A percentile compares a stretch with the other conserved stretches of the same genome.
These are phyloP conservation scores for Echium plantagineum DNA, from an alignment of 257 asterid species.

Conservation along the genomic window DNA sequence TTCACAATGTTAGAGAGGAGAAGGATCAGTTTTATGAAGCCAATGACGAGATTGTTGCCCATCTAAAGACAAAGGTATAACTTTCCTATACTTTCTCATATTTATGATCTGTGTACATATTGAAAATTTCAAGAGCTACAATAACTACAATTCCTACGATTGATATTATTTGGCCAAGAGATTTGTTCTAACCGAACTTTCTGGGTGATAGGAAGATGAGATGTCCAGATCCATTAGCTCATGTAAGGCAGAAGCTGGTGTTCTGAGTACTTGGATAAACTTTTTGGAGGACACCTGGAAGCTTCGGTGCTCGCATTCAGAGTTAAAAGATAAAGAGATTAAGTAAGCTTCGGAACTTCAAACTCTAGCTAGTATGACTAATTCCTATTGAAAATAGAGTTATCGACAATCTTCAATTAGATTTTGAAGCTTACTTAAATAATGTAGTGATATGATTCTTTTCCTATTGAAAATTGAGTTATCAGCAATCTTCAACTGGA, in stretches of 20 bases:
- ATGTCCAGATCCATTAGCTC: slow-evolving; percentile 52
- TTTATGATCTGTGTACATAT: neutral
- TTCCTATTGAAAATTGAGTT: slow-evolving; percentile 2
- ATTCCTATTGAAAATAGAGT: too few species aligned
- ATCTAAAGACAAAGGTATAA: slow-evolving; percentile 69
- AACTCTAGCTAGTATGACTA: neutral
- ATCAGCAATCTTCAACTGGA: neutral
- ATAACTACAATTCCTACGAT: slow-evolving; percentile 6
- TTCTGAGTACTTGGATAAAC: slow-evolving; percentile 73
- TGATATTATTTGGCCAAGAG: neutral
- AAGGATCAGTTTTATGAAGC: slow-evolving; percentile 97
- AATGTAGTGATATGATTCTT: neutral
- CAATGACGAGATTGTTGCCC: slow-evolving; percentile 88
- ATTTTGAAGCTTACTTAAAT: too few species aligned
- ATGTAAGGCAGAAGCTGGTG: slow-evolving; percentile 55
- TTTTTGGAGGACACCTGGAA: slow-evolving; percentile 95
- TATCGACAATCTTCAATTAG: too few species aligned
- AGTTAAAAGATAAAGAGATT: slow-evolving; percentile 58
- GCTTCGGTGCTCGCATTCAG: slow-evolving; percentile 61
- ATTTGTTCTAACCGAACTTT: slow-evolving; percentile 3
- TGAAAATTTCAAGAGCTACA: neutral
- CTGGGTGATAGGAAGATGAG: slow-evolving; percentile 61
- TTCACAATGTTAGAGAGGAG: slow-evolving; percentile 72
- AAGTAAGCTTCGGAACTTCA: slow-evolving; percentile 28
- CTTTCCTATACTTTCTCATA: slow-evolving; percentile 2